phyloP scores from a whole-genome alignment of 2,329 filamentous ascomycete genomes.

The Sclerotiophoma versabilis region DNA sequence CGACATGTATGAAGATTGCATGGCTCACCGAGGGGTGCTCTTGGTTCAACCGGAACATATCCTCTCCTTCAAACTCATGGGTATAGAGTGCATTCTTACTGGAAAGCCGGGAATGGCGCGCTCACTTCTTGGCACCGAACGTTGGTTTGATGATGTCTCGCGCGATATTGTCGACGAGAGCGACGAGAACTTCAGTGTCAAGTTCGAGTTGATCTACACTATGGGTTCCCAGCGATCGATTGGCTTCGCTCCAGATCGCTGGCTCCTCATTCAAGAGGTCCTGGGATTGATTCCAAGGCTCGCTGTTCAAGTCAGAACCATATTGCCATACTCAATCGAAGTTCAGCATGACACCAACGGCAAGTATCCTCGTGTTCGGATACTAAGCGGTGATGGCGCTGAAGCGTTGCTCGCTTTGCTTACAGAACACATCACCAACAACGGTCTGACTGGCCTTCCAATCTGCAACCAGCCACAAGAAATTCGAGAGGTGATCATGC shows the following conservation, averaged over 20 bases:
- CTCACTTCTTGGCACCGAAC: slow-evolving; percentile 52
- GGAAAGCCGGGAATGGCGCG: slow-evolving; percentile 39
- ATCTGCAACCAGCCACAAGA: slow-evolving; percentile 47
- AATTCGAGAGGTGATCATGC: slow-evolving; percentile 44
- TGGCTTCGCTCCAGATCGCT: slow-evolving; percentile 63
- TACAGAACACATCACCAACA: slow-evolving; percentile 50
- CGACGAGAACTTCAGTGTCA: slow-evolving; percentile 68
- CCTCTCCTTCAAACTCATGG: slow-evolving; percentile 69
- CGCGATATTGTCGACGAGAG: slow-evolving; percentile 71
- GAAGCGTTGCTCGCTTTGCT: slow-evolving; percentile 35
- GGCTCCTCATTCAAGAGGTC: slow-evolving; percentile 63
- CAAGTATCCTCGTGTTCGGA: slow-evolving; percentile 58
- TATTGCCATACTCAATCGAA: slow-evolving; percentile 54
- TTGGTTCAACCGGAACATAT: slow-evolving; percentile 70
- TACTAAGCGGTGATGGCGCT: slow-evolving; percentile 54
- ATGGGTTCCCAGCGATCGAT: slow-evolving; percentile 61
- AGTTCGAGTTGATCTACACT: slow-evolving; percentile 70
- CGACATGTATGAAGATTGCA: slow-evolving; percentile 56
- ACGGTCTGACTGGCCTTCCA: slow-evolving; percentile 56
- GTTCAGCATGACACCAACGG: slow-evolving; percentile 42
- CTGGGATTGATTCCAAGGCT: slow-evolving; percentile 55
- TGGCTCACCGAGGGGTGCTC: slow-evolving; percentile 61
- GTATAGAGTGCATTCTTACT: slow-evolving; percentile 57
- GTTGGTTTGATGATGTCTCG: slow-evolving; percentile 54
- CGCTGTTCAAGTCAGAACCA: slow-evolving; percentile 36